Base-by-base conservation (phyloP, 768 basidiomycete species). In the Naganishia randhawae region DNA sequence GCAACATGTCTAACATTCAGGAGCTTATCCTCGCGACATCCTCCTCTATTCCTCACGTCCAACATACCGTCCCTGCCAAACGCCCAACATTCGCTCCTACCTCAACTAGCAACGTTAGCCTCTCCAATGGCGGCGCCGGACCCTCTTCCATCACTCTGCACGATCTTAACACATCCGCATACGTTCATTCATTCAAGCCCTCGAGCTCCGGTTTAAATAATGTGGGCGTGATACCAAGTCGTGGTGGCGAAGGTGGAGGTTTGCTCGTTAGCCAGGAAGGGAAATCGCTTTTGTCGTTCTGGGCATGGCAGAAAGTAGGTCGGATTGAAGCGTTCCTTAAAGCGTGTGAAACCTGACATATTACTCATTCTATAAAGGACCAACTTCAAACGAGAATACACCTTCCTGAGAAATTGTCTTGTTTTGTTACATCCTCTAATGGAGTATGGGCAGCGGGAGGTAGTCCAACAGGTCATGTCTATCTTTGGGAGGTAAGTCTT, bases 401-500 rank as follows among this genome's bases (percentile, higher is more conserved):
- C 13, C 83, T 97, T 0, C 92, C 95, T 0, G 95, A 98, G 80
- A 92, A 90, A 77, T 81, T 98, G 51, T 85, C 87, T 29, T 92
- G 90, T 73, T 84, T 96, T 42, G 83, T 89, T 7, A 76, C 91
- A 8, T 91, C 94, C 78, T 83, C 83, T 19, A 83, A 82, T 52
- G 93, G 92, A 3, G 80, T 82, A 39, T 89, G 87, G 73, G 92
- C 90, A 73, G 93, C 90, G 0, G 94, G 89, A 29, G 96, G 93
- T 35, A 94, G 92, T 0, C 80, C 85, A 4, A 88, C 89, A 74
- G 96, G 96, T 33, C 86, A 93, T 63, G 85, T 98, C 73, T 94
- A 94, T 76, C 81, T 99, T 0, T 99, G 96, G 96, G 94, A 97
- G 89, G 93, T 88, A 72, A 74, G 87, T n/a, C n/a, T n/a, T n/a